phyloP scores from a whole-genome alignment of 2,329 filamentous ascomycete genomes.

The Paramyrothecium roridum region DNA sequence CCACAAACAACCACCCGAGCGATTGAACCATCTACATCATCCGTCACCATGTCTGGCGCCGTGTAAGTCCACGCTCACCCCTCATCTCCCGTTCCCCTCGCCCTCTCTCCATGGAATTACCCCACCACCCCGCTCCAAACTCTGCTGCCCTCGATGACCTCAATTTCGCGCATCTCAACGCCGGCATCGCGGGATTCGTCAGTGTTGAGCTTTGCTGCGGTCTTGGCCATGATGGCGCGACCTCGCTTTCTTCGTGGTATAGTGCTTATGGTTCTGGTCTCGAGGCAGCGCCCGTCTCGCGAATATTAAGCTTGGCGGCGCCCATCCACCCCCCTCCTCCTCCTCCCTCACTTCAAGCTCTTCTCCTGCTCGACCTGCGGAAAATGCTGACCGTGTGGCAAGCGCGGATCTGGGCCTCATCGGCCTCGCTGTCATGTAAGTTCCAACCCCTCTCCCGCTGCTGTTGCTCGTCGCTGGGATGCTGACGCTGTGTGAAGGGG shows the following conservation, averaged over 20 bases:
- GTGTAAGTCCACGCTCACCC: constrained; percentile 53
- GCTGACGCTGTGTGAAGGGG: constrained; percentile 41
- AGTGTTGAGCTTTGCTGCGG: constrained; percentile 10
- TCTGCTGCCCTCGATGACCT: constrained; percentile 20
- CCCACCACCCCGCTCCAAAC: constrained; percentile 36
- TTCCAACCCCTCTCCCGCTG: constrained; percentile 15
- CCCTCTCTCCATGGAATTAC: constrained; percentile 23
- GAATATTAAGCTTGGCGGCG: constrained; percentile 68
- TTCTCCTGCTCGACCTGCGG: constrained; percentile 22
- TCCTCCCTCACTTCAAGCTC: constrained; percentile 22
- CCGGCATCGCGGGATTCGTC: constrained; percentile 15
- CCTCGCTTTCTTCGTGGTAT: constrained; percentile 10
- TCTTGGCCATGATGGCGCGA: not conserved
- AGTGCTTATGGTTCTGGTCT: constrained; percentile 31
- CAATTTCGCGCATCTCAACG: constrained; percentile 28
- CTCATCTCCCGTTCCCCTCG: constrained; percentile 17
- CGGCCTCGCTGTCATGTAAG: constrained; percentile 85
- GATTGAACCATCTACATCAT: not conserved
- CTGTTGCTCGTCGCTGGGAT: constrained; percentile 5
- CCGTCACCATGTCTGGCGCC: constrained; percentile 58
- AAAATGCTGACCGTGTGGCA: constrained; percentile 54
- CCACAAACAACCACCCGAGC: not conserved
- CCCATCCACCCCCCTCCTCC: constrained; percentile 36
- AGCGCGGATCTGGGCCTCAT: constrained; percentile 90
- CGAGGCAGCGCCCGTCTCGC: constrained; percentile 67